Percentiles rank a stretch among this genome's conserved stretches.
phyloP scores from a whole-genome alignment of 2,329 filamentous ascomycete species.

The Pestalotiopsis sp. region DNA sequence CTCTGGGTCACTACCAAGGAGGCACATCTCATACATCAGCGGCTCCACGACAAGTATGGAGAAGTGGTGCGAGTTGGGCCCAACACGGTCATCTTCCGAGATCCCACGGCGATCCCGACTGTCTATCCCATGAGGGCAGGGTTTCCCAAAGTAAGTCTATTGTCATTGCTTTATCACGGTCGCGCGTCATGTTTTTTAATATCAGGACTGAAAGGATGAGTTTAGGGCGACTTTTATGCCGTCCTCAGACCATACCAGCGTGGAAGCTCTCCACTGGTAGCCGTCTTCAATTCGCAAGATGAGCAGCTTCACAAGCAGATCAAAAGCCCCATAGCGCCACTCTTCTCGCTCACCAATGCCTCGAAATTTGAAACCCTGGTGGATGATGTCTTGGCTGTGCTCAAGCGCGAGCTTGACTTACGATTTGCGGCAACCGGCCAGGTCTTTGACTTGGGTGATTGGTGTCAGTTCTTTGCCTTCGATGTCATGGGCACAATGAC shows the following conservation, averaged over 20 bases:
- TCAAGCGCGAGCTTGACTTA: constrained; percentile 23
- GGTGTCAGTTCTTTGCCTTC: constrained; percentile 36
- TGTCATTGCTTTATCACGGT: not conserved
- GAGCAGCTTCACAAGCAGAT: constrained; percentile 31
- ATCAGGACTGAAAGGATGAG: not conserved
- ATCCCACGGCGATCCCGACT: constrained; percentile 20
- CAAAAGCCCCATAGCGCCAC: constrained; percentile 28
- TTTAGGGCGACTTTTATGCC: constrained; percentile 24
- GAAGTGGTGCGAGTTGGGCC: constrained; percentile 17
- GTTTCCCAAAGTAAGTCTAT: constrained; percentile 25
- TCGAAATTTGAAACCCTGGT: constrained; percentile 24
- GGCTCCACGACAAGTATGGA: constrained; percentile 23
- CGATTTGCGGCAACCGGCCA: not conserved
- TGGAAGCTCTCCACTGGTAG: constrained; percentile 20
- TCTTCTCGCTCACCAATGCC: constrained; percentile 26
- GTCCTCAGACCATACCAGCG: constrained; percentile 22
- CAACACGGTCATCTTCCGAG: constrained; percentile 21
- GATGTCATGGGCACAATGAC: constrained; percentile 35
- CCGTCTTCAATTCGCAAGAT: constrained; percentile 34
- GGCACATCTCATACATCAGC: constrained; percentile 19
- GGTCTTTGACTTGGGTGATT: constrained; percentile 26
- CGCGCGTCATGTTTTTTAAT: not conserved
- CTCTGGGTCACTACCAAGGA: constrained; percentile 23
- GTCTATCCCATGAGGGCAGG: constrained; percentile 24
- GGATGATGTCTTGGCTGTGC: constrained; percentile 22